Conservation (phyloP, 116 monocot species). For the Zostera marina region DNA sequence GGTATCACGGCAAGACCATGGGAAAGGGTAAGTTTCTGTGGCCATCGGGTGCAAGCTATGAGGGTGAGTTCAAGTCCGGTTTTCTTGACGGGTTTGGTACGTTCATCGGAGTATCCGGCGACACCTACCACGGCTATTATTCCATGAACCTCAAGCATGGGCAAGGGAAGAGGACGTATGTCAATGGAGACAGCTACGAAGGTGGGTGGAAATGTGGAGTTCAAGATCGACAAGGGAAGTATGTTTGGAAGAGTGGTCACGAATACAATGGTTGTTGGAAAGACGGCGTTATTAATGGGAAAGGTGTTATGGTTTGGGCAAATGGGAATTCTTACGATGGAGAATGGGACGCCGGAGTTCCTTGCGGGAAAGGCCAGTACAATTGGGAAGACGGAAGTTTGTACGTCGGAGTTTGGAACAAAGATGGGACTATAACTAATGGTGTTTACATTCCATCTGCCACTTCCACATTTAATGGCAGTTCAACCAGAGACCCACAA, state of each 20-base stretch:
- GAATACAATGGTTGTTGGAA: conserved; percentile 36
- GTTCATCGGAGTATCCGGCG: conserved; percentile 25
- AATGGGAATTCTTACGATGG: conserved; percentile 49
- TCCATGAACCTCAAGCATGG: conserved; percentile 36
- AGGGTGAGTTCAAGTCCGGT: conserved; percentile 42
- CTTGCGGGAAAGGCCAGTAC: conserved; percentile 32
- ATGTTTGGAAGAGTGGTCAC: conserved; percentile 33
- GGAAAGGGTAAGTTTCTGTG: conserved; percentile 50
- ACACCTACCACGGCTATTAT: conserved; percentile 35
- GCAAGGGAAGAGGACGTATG: conserved; percentile 23
- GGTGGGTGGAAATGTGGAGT: conserved; percentile 33
- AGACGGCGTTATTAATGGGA: conserved; percentile 19
- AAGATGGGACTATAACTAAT: conserved; percentile 13
- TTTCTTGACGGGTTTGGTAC: conserved; percentile 42
- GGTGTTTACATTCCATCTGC: conserved; percentile 39
- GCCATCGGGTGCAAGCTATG: conserved; percentile 55
- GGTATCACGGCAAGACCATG: conserved; percentile 26
- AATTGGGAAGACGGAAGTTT: conserved; percentile 37
- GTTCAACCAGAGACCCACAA: conserved; percentile 15
- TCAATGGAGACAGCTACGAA: conserved; percentile 44
- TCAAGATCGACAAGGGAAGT: conserved; percentile 32
- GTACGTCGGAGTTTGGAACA: conserved; percentile 35
- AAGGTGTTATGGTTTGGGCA: conserved; percentile 19
- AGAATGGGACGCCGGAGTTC: conserved; percentile 41
- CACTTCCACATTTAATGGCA: background rate